Percentiles rank a stretch among this genome's conserved stretches.
Conservation (phyloP, 176 grass and related monocot species). For the Zoysia japonica region DNA sequence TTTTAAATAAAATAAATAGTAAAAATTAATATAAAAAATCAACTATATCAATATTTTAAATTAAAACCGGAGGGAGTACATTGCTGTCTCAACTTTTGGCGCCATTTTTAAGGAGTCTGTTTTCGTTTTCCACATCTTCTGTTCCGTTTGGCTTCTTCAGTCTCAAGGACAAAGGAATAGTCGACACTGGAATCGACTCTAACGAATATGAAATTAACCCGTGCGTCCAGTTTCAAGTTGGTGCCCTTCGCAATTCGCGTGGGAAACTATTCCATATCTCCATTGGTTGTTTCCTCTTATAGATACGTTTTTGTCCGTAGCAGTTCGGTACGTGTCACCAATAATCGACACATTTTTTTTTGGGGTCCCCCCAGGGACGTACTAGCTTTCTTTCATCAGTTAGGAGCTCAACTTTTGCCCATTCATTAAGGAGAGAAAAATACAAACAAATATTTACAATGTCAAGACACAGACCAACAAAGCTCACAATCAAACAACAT, state of each 20-base stretch:
- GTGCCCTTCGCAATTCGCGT: background rate
- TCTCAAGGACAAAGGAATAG: background rate
- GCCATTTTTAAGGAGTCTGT: background rate
- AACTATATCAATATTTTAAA: too few species aligned
- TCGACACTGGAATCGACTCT: too few species aligned
- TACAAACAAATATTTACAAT: too few species aligned
- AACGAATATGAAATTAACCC: too few species aligned
- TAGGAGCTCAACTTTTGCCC: background rate
- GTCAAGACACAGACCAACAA: too few species aligned
- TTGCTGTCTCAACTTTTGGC: slow-evolving; percentile 23
- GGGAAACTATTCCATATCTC: background rate
- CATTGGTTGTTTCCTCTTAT: background rate
- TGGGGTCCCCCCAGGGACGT: background rate
- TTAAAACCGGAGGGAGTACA: too few species aligned
- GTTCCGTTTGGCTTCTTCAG: background rate
- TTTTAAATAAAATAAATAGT: too few species aligned
- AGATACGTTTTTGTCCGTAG: background rate
- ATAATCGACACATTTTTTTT: background rate
- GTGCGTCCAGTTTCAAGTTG: background rate
- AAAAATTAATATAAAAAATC: too few species aligned
- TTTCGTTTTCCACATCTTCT: background rate
- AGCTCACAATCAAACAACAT: too few species aligned
- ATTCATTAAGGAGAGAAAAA: too few species aligned
- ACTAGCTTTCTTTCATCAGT: background rate
- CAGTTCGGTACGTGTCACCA: background rate